A percentile compares a stretch with the other conserved stretches of the same genome.
Evolutionary conservation across 2,329 filamentous ascomycete species (phyloP).

Genomic region (Xenosphaeropsis pyriputrescens): DNA sequence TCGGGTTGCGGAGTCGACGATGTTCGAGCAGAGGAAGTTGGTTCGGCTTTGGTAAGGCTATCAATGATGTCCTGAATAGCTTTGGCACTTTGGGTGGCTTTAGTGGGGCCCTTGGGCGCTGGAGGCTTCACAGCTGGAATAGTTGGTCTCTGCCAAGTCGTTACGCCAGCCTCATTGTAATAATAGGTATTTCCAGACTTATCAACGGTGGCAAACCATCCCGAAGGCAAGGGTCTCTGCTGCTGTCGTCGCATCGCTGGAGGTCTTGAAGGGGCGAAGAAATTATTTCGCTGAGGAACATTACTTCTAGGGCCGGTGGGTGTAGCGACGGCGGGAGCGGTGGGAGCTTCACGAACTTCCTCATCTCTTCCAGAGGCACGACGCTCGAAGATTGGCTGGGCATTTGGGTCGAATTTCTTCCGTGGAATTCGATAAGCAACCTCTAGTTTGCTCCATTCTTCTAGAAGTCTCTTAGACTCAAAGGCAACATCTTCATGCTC

Average conservation of each 20-base stretch:
- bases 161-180: constrained; percentile 64
- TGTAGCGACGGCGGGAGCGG: constrained; percentile 15
- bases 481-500: constrained; percentile 62
- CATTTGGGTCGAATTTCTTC: constrained; percentile 67
- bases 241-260: constrained; percentile 39
- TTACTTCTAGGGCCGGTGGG: constrained; percentile 29
- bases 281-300: constrained; percentile 39
- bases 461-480: constrained; percentile 56
- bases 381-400: constrained; percentile 37
- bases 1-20: constrained; percentile 46
- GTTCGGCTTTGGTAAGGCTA: constrained; percentile 53
- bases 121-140: constrained; percentile 43
- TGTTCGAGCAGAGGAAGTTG: constrained; percentile 27
- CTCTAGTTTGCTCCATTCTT: constrained; percentile 80
- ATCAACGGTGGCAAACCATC: constrained; percentile 72
- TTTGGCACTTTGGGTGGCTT: constrained; percentile 39
- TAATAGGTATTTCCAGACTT: constrained; percentile 65
- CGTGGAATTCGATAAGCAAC: constrained; percentile 86
- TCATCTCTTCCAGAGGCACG: constrained; percentile 49
- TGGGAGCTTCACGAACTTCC: constrained; percentile 20
- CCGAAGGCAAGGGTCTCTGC: constrained; percentile 49
- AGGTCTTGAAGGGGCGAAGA: constrained; percentile 34
- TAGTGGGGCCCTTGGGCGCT: constrained; percentile 38
- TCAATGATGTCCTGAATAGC: constrained; percentile 75
- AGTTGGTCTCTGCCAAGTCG: constrained; percentile 71